Evolutionary conservation across 768 basidiomycete species (phyloP).

Genomic region (Boletales sp.): DNA sequence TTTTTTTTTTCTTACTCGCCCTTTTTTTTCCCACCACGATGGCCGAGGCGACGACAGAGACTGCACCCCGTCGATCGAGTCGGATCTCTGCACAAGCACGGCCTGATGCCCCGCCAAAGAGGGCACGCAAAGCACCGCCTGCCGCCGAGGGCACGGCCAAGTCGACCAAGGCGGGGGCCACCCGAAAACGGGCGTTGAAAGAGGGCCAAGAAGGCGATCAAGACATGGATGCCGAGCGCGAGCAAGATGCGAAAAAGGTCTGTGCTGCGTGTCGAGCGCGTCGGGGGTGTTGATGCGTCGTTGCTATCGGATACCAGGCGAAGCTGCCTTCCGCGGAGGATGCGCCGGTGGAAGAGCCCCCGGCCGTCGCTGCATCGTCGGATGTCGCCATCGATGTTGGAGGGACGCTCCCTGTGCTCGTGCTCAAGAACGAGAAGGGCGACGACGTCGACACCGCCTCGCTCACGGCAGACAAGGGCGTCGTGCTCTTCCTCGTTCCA

Average conservation of each 20-base stretch:
- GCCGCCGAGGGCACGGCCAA: constrained; percentile 20
- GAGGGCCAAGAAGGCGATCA: constrained; percentile 15
- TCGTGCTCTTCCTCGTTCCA: constrained; percentile 79
- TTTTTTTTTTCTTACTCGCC: not conserved
- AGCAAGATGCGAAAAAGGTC: constrained; percentile 26
- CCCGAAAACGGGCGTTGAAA: constrained; percentile 34
- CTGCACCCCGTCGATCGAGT: constrained; percentile 49
- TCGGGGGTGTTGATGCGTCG: not conserved
- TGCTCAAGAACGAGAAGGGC: constrained; percentile 80
- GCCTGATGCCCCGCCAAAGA: constrained; percentile 22
- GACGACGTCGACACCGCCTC: constrained; percentile 69
- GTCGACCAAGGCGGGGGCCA: constrained; percentile 31
- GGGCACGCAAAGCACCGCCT: constrained; percentile 13
- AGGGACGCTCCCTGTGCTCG: constrained; percentile 67
- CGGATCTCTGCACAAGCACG: constrained; percentile 51
- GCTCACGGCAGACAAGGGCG: constrained; percentile 65
- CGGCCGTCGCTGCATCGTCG: not conserved
- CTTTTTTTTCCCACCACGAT: not conserved
- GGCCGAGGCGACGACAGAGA: constrained; percentile 8
- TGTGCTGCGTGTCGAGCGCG: constrained; percentile 4
- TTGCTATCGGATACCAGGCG: constrained; percentile 5
- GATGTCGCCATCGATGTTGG: constrained; percentile 57
- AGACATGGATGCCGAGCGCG: constrained; percentile 10
- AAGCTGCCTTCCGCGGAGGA: constrained; percentile 17
- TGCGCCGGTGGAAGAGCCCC: no score